These are phyloP conservation scores for Colletotrichum caudatum DNA, from an alignment of 2,329 filamentous ascomycete genomes.

Conservation along the genomic window DNA sequence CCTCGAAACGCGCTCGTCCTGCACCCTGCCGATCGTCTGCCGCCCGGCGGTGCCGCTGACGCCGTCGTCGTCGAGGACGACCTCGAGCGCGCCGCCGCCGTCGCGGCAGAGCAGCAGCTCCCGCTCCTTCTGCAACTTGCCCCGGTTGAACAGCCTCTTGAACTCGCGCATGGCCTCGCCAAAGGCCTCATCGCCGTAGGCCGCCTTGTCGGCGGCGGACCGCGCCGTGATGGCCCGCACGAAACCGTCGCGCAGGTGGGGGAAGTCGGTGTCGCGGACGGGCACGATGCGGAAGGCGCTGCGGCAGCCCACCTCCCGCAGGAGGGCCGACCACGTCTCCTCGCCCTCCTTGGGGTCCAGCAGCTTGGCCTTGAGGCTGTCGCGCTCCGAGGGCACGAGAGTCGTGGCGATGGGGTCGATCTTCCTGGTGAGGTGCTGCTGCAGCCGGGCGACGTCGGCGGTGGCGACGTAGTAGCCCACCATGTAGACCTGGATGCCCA, in stretches of 20 bases:
- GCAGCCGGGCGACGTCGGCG: constrained; percentile 82
- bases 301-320: constrained; percentile 75
- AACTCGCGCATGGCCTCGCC: constrained; percentile 81
- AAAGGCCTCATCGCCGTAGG: constrained; percentile 79
- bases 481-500: constrained; percentile 93
- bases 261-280: constrained; percentile 93
- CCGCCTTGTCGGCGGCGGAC: constrained; percentile 67
- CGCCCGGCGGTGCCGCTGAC: constrained; percentile 54
- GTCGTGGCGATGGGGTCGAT: constrained; percentile 85
- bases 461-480: constrained; percentile 93
- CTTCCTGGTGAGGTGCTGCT: constrained; percentile 79
- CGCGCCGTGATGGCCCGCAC: constrained; percentile 85
- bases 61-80: constrained; percentile 73
- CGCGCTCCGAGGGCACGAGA: constrained; percentile 84
- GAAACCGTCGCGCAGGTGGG: constrained; percentile 91
- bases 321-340: constrained; percentile 78
- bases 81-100: constrained; percentile 71
- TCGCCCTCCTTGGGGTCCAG: constrained; percentile 77
- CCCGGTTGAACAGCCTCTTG: constrained; percentile 83
- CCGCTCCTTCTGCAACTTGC: constrained; percentile 82
- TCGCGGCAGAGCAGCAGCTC: constrained; percentile 81
- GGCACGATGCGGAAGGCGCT: constrained; percentile 87
- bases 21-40: constrained; percentile 75
- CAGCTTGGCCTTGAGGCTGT: constrained; percentile 75
- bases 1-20: constrained; percentile 83